Conservation (phyloP, 345 rosid species). For the Isatis tinctoria region DNA sequence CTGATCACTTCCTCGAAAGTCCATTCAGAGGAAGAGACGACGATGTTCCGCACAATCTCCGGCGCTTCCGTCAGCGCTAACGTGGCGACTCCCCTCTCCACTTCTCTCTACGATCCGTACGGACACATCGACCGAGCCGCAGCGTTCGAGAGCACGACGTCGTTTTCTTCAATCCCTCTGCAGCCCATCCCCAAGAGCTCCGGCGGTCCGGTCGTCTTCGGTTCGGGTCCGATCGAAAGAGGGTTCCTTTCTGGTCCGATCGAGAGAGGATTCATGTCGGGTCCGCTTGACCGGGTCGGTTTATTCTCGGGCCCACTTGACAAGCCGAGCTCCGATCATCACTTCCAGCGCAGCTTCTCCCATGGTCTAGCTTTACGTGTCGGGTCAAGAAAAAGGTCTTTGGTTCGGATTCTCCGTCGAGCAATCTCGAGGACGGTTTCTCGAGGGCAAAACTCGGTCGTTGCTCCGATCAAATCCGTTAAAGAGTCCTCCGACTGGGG, state of each 20-base stretch:
- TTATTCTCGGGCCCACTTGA: neutral
- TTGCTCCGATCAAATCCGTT: neutral
- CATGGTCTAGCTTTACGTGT: neutral
- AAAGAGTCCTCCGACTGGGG: neutral
- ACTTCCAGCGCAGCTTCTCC: neutral
- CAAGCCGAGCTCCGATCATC: neutral
- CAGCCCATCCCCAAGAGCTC: neutral
- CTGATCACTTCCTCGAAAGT: neutral
- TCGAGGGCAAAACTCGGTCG: neutral
- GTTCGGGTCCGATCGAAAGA: slow-evolving; percentile 69
- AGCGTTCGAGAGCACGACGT: neutral
- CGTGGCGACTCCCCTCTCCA: neutral
- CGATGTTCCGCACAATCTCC: neutral
- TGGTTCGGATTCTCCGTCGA: neutral
- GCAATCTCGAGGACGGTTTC: neutral
- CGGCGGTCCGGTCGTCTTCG: slow-evolving; percentile 50
- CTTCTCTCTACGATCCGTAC: neutral
- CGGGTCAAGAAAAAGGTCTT: neutral
- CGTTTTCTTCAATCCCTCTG: neutral
- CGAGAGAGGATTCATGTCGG: neutral
- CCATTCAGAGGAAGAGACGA: neutral
- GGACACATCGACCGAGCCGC: neutral
- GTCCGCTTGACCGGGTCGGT: neutral
- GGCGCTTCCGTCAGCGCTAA: slow-evolving; percentile 4
- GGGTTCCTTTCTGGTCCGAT: slow-evolving; percentile 79